Evolutionary conservation across 495 filamentous ascomycete genomes (phyloP).

Genomic region (Aspergillus steynii): DNA sequence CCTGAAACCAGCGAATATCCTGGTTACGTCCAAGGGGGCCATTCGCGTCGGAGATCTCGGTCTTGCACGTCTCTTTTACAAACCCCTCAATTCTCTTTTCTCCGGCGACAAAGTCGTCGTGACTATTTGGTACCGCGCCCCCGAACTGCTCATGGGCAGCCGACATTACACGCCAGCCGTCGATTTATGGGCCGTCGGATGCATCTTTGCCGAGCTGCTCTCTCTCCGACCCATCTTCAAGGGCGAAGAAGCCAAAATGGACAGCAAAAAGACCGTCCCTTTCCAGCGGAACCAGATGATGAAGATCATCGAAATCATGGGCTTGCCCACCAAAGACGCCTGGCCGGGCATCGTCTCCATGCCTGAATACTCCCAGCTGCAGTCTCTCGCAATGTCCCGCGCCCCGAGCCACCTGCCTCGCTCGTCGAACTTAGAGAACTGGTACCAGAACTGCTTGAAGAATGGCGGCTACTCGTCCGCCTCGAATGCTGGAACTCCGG

Average conservation of each 20-base stretch:
- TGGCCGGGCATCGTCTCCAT: slow-evolving; percentile 82
- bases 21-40: slow-evolving; percentile 87
- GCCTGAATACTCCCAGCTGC: slow-evolving; percentile 77
- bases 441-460: slow-evolving; percentile 64
- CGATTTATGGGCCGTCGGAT: slow-evolving; percentile 96
- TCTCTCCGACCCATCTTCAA: slow-evolving; percentile 96
- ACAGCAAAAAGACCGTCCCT: slow-evolving; percentile 92
- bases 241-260: slow-evolving; percentile 98
- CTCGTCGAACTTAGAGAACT: slow-evolving; percentile 58
- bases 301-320: slow-evolving; percentile 96
- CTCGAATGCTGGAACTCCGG: slow-evolving; percentile 55
- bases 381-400: slow-evolving; percentile 57
- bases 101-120: slow-evolving; percentile 97
- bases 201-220: slow-evolving; percentile 94
- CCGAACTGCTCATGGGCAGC: slow-evolving; percentile 86
- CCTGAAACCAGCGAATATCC: slow-evolving; percentile 97
- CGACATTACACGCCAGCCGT: slow-evolving; percentile 95
- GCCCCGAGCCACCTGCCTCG: slow-evolving; percentile 40
- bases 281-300: slow-evolving; percentile 99
- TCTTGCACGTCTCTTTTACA: slow-evolving; percentile 88
- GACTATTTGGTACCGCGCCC: slow-evolving; percentile 98
- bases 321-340: slow-evolving; percentile 80
- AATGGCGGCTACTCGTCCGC: slow-evolving; percentile 56
- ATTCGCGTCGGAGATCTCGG: slow-evolving; percentile 95
- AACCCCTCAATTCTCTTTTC: slow-evolving; percentile 87